phyloP scores from a whole-genome alignment of 2,329 filamentous ascomycete genomes.

The Lanzia echinophila region DNA sequence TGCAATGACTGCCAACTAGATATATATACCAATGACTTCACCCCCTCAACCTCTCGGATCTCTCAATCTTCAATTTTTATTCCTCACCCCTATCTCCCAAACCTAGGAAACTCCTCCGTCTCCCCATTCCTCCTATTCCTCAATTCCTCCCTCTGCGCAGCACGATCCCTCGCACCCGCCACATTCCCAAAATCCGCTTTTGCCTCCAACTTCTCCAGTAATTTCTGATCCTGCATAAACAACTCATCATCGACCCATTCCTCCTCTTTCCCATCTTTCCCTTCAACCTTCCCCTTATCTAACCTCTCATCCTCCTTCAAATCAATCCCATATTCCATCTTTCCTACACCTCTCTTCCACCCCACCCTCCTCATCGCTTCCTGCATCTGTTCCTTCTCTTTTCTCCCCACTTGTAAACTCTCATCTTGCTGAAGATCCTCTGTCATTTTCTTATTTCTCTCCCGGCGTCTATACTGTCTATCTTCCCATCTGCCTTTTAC shows the following conservation, averaged over 20 bases:
- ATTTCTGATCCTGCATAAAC: neutral
- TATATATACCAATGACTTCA: too few species aligned
- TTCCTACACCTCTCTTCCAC: conserved; percentile 5
- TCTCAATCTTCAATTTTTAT: too few species aligned
- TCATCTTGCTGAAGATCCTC: neutral
- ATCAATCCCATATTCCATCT: conserved; percentile 6
- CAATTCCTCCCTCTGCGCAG: neutral
- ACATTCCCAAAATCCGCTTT: neutral
- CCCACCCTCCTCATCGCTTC: conserved; percentile 1
- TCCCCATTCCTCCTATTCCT: neutral
- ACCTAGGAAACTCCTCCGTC: conserved; percentile 3
- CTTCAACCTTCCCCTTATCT: neutral
- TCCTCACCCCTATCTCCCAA: neutral
- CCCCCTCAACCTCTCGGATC: too few species aligned
- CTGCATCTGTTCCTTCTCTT: conserved; percentile 1
- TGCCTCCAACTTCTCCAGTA: neutral
- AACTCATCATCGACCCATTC: conserved; percentile 6
- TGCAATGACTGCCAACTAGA: too few species aligned
- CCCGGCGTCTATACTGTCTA: neutral
- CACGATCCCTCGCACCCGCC: neutral
- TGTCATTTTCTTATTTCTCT: neutral
- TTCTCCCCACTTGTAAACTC: neutral
- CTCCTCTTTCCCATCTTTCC: neutral
- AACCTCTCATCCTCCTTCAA: neutral
- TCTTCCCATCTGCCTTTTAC: neutral